Evolutionary conservation across 768 basidiomycete genomes (phyloP), one percentile per base, ranked within the genome.

Genomic region (Zangia roseola): DNA sequence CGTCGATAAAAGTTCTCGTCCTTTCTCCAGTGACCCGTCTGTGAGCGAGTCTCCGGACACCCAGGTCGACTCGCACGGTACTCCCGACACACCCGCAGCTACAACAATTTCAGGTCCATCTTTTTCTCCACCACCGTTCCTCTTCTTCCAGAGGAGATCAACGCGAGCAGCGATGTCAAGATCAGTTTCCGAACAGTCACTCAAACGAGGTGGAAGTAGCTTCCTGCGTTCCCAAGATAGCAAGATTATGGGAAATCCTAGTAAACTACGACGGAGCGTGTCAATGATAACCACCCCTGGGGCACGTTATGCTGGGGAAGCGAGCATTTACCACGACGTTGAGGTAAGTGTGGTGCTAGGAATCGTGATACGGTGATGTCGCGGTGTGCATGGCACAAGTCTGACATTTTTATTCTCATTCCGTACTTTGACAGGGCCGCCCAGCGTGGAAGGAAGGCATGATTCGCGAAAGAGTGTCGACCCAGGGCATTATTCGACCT

Each of bases 391-490:
- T 25, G 3, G n/a, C 44, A 36, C 20, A 23, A 2, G 12, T 41
- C 28, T 49, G 37, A 54, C 42, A 28, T 47, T 9, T 50, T 47
- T 21, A 17, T 25, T 52, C 35, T 39, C 19, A 34, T 45, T 13
- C 16, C 33, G 10, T 36, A 36, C 41, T 19, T 50, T 4, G 28
- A 25, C 53, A 79, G 75, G 68, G 72, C 50, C 53, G 60, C 25
- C 52, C 53, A 17, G 55, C 56, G 13, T 76, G 74, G 72, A 66
- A 65, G 50, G 78, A 78, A 43, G 72, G 76, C 31, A 97, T 98
- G 84, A 90, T 98, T 46, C 82, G 95, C 30, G 95, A 98, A 68
- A 80, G 97, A 17, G 83, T 98, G 23, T 86, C 88, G 2, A 88
- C 84, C 1, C 78, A 77, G 10, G 97, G 97, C 7, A 66, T 84